A percentile compares a stretch with the other conserved stretches of the same genome.
These are phyloP conservation scores for Nakazawaea wyomingensis DNA, from an alignment of 805 yeast genomes.

Conservation along the genomic window DNA sequence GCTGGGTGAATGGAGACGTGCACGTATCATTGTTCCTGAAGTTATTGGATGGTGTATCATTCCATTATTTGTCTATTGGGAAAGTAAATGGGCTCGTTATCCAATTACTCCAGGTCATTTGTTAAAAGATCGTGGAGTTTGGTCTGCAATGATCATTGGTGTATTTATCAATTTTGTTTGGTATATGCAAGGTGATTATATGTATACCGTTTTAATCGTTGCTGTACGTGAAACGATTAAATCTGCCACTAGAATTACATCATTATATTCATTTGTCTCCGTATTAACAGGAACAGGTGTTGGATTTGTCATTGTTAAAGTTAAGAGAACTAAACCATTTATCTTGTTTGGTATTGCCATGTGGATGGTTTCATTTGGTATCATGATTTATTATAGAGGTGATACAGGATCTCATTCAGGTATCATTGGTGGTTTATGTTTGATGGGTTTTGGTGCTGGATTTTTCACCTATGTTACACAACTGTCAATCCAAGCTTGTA, in stretches of 20 bases:
- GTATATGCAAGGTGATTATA: conserved; percentile 62
- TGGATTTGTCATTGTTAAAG: conserved; percentile 46
- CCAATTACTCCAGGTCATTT: conserved; percentile 62
- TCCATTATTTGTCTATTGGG: conserved; percentile 61
- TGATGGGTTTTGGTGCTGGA: conserved; percentile 71
- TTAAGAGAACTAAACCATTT: conserved; percentile 53
- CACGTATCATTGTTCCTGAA: conserved; percentile 61
- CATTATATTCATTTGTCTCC: conserved; percentile 60
- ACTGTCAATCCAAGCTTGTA: conserved; percentile 53
- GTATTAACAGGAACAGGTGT: conserved; percentile 54
- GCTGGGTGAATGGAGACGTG: conserved; percentile 48
- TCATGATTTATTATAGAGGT: conserved; percentile 53
- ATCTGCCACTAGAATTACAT: conserved; percentile 64
- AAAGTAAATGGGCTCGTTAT: conserved; percentile 44
- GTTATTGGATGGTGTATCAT: conserved; percentile 59
- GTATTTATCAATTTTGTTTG: conserved; percentile 55
- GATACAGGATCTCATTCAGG: conserved; percentile 43
- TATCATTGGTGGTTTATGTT: conserved; percentile 57
- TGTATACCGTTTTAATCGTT: conserved; percentile 43
- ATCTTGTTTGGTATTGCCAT: conserved; percentile 51
- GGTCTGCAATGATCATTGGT: conserved; percentile 62
- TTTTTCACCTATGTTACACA: conserved; percentile 64
- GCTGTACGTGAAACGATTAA: conserved; percentile 52
- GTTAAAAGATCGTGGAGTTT: conserved; percentile 64
- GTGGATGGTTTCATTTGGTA: conserved; percentile 60